Conservation (phyloP, 352 stramenopile species). For the Phytophthora vignae region DNA sequence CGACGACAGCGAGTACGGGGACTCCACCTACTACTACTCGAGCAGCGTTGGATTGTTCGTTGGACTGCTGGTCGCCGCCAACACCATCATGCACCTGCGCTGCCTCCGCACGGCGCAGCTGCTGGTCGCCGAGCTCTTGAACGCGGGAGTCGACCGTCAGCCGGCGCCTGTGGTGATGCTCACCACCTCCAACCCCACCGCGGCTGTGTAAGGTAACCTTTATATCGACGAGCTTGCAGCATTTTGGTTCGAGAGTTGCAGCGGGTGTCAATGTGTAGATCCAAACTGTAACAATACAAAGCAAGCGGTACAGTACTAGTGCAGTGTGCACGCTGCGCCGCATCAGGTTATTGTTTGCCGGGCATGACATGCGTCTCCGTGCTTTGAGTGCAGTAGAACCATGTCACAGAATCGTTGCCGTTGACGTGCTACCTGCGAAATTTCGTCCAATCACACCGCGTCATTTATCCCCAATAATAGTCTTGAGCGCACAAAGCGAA, state of each 20-base stretch:
- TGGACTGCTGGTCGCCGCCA: conserved; percentile 55
- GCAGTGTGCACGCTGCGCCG: neutral
- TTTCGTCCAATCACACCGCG: conserved; percentile 21
- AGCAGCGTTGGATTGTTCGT: conserved; percentile 57
- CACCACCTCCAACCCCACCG: conserved; percentile 22
- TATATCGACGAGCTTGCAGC: conserved; percentile 7
- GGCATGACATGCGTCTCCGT: neutral
- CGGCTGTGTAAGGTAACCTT: conserved; percentile 28
- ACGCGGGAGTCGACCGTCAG: conserved; percentile 31
- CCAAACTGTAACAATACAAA: conserved; percentile 32
- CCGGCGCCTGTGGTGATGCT: conserved; percentile 29
- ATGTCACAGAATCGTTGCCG: too few relatives aligned
- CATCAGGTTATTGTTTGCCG: neutral
- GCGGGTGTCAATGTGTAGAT: conserved; percentile 15
- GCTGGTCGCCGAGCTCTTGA: conserved; percentile 40
- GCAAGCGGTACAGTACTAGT: neutral
- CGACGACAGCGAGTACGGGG: conserved; percentile 26
- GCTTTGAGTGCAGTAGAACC: neutral
- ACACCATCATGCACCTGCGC: conserved; percentile 68
- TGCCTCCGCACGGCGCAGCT: conserved; percentile 50
- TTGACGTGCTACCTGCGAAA: too few relatives aligned
- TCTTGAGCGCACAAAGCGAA: conserved; percentile 10
- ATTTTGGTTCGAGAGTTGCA: conserved; percentile 15
- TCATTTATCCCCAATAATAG: neutral
- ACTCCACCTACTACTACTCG: conserved; percentile 47